Base-by-base conservation (phyloP, 164 flowering plant species). In the Annona cherimola region DNA sequence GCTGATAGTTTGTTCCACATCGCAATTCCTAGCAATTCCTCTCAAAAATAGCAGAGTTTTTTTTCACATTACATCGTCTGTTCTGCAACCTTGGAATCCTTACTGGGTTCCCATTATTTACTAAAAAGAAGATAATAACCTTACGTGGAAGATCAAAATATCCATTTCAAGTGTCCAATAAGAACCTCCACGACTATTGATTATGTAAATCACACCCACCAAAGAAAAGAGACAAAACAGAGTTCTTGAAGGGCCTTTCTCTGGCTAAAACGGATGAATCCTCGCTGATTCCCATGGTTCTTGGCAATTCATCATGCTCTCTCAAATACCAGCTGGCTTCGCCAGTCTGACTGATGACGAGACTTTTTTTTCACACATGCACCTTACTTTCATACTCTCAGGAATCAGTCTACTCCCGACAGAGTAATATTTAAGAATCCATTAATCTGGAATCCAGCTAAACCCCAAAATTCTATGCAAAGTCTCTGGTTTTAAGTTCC, bases 91-190 rank as follows among this genome's bases (percentile, higher is more conserved):
- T 40, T 40, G 55, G 19, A 55, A 71, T 64, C 62, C 14, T 3
- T n/a, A 39, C 12, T 67, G 70, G 45, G 57, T 57, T 73, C 44
- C 39, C 55, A 73, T 57, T 42, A 46, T 12, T 19, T 63, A 57
- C n/a, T 16, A 42, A 16, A 5, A 60, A 60, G 11, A 43, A 69
- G 7, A 46, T 4, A 44, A 39, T 18, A 7, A 19, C 1, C 1
- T 8, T 54, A 69, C 40, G 16, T 35, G 19, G 4, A 42, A 42
- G 11, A 26, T 3, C 65, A 62, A 61, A 20, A 8, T 19, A 9
- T 19, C 39, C 40, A 20, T 50, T 50, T 50, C 57, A 50, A 8
- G 14, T 16, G 8, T 16, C 14, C 57, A 50, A 50, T 50, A 50
- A 50, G 57, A 50, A 9, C 9, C 19, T 19, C 26, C 19, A 35